Conservation (phyloP, 768 basidiomycete species). For the Pulveroboletus frians region DNA sequence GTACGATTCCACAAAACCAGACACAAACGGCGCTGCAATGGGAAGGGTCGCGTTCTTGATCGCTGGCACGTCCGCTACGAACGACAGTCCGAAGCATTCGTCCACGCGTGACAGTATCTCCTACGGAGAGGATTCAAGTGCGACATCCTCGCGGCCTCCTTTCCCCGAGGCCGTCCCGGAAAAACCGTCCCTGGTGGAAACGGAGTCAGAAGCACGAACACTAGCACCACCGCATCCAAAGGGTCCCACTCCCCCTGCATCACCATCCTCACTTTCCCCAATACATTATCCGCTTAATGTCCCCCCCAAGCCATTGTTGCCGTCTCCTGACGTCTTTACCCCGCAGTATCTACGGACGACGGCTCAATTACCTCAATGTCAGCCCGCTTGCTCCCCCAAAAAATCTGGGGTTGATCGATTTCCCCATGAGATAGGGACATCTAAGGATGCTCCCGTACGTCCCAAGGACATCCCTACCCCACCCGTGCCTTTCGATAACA, state of each 20-base stretch:
- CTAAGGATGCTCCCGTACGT: slow-evolving; percentile 16
- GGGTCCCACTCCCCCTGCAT: slow-evolving; percentile 16
- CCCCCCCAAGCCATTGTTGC: slow-evolving; percentile 14
- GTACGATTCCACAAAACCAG: slow-evolving; percentile 28
- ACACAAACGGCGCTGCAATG: slow-evolving; percentile 22
- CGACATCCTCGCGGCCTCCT: slow-evolving; percentile 12
- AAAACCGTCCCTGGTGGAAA: slow-evolving; percentile 18
- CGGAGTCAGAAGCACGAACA: slow-evolving; percentile 15
- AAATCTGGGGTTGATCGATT: slow-evolving; percentile 29
- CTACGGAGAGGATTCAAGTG: slow-evolving; percentile 9
- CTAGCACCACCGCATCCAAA: slow-evolving; percentile 17
- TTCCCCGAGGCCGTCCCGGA: slow-evolving; percentile 19
- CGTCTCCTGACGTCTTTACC: slow-evolving; percentile 16
- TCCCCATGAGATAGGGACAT: slow-evolving; percentile 5
- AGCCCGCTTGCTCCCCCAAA: slow-evolving; percentile 15
- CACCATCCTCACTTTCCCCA: slow-evolving; percentile 12
- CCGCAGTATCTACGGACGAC: slow-evolving; percentile 23
- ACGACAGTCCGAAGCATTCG: slow-evolving; percentile 9
- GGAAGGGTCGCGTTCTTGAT: slow-evolving; percentile 28
- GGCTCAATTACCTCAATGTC: slow-evolving; percentile 27
- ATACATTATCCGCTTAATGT: slow-evolving; percentile 9
- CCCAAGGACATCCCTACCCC: slow-evolving; percentile 15
- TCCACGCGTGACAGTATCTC: slow-evolving; percentile 20
- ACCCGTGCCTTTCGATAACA: slow-evolving; percentile 10
- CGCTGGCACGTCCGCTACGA: slow-evolving; percentile 12